Evolutionary conservation across 2,329 filamentous ascomycete species (phyloP).

Genomic region (Juglanconis oblonga): DNA sequence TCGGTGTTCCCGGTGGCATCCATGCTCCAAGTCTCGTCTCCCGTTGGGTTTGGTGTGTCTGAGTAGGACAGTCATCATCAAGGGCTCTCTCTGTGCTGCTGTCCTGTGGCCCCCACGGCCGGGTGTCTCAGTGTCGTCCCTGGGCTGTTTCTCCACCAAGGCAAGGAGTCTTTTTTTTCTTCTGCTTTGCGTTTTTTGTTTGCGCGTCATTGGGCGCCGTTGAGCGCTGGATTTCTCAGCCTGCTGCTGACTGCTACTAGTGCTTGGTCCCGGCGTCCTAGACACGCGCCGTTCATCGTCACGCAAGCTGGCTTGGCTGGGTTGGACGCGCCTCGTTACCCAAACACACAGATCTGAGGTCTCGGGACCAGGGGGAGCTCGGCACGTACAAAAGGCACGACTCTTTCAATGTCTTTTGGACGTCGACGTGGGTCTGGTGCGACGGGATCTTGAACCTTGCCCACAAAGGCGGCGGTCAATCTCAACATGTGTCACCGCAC

Average conservation of each 20-base stretch:
- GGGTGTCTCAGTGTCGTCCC: constrained; percentile 1
- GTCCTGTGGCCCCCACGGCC: background rate
- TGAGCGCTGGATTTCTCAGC: background rate
- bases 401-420: background rate
- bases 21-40: background rate
- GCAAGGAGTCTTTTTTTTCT: background rate
- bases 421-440: constrained; percentile 10
- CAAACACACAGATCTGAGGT: background rate
- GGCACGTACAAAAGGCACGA: constrained; percentile 3
- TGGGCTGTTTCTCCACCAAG: constrained; percentile 1
- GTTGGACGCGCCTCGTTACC: background rate
- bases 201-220: constrained; percentile 13
- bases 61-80: background rate
- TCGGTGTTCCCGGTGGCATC: constrained; percentile 12
- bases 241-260: background rate
- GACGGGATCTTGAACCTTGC: constrained; percentile 16
- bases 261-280: background rate
- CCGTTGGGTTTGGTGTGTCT: background rate
- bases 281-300: constrained; percentile 8
- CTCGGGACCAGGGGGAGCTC: background rate
- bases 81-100: background rate
- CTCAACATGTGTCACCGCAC: constrained; percentile 11
- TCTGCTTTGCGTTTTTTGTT: constrained; percentile 1
- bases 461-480: constrained; percentile 6
- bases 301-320: background rate